phyloP scores from a whole-genome alignment of 1,284 basidiomycete genomes.

The Cryptococcus hybrid region DNA sequence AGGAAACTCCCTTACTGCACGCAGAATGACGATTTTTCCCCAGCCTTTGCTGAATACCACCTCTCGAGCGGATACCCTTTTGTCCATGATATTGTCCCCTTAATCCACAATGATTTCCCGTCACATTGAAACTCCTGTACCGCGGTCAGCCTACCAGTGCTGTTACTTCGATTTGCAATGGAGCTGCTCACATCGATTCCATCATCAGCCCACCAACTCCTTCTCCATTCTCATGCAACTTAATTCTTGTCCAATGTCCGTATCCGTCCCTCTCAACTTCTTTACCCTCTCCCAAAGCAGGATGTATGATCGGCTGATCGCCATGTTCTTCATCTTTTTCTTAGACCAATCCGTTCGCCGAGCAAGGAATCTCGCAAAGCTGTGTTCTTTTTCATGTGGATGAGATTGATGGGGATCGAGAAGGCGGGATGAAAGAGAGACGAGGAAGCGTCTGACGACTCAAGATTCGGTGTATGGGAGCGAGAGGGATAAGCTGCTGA shows the following conservation, averaged over 20 bases:
- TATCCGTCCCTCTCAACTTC: slow-evolving; percentile 42
- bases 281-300: slow-evolving; percentile 30
- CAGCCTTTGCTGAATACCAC: slow-evolving; percentile 18
- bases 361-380: slow-evolving; percentile 40
- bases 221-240: slow-evolving; percentile 23
- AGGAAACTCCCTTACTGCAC: slow-evolving; percentile 5
- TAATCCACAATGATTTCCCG: slow-evolving; percentile 23
- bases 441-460: not conserved
- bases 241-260: slow-evolving; percentile 31
- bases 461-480: slow-evolving; percentile 5
- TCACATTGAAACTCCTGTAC: slow-evolving; percentile 26
- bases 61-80: slow-evolving; percentile 3
- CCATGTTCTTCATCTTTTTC: slow-evolving; percentile 8
- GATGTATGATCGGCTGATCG: slow-evolving; percentile 1
- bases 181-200: slow-evolving; percentile 28
- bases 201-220: slow-evolving; percentile 26
- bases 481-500: slow-evolving; percentile 7
- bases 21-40: slow-evolving; percentile 16
- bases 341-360: slow-evolving; percentile 8
- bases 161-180: too few relatives aligned
- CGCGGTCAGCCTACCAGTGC: not conserved
- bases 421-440: not conserved
- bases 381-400: slow-evolving; percentile 15
- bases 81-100: slow-evolving; percentile 11
- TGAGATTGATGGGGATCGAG: not conserved